Percentiles rank a stretch among this genome's conserved stretches.
Evolutionary conservation across 2,329 filamentous ascomycete genomes (phyloP).

Genomic region (Leptodontidium sp.): DNA sequence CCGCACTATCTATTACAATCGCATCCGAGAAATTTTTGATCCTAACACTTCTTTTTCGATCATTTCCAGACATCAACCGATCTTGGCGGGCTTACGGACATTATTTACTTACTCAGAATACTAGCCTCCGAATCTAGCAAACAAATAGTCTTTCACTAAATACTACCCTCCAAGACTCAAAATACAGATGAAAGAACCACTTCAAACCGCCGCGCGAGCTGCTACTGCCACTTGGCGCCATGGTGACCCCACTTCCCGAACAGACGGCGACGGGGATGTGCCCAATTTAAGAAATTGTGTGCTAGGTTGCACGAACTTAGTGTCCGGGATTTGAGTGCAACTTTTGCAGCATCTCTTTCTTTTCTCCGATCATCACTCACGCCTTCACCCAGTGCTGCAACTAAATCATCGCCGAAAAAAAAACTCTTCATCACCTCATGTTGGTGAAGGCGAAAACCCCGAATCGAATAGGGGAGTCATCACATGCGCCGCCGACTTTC

Average conservation of each 20-base stretch:
- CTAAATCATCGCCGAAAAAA: too few relatives aligned
- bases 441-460: too few relatives aligned
- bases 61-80: neutral
- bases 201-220: neutral
- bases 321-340: neutral
- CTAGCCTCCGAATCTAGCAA: neutral
- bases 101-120: neutral
- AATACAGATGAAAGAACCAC: neutral
- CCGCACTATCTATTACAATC: too few relatives aligned
- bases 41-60: neutral
- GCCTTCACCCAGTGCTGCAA: too few relatives aligned
- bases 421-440: too few relatives aligned
- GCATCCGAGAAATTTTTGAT: neutral
- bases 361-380: too few relatives aligned
- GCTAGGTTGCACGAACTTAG: neutral
- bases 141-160: neutral
- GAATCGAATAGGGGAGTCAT: too few relatives aligned
- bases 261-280: conserved; percentile 3
- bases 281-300: neutral
- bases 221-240: neutral
- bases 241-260: conserved; percentile 5
- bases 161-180: neutral
- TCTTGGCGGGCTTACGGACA: neutral
- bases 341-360: neutral
- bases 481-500: too few relatives aligned